These are phyloP conservation scores for Punctularia strigosozonata DNA, from an alignment of 768 basidiomycete genomes.

Conservation along the genomic window DNA sequence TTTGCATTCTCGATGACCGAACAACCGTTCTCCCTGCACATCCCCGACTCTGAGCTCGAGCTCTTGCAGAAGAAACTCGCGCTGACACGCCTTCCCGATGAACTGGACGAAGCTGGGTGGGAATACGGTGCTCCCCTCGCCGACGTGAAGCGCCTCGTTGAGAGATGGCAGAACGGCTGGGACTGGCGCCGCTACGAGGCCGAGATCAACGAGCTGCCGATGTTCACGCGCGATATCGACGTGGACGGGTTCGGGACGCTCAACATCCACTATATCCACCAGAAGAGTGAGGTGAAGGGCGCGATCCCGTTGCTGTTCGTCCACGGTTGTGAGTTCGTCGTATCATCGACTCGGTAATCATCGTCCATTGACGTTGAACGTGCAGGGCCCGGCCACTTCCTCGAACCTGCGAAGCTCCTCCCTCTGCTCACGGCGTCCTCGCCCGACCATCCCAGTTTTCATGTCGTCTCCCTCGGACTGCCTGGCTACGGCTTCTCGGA, in stretches of 20 bases:
- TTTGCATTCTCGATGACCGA: too few species aligned
- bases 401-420: slow-evolving; percentile 45
- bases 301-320: slow-evolving; percentile 51
- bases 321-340: slow-evolving; percentile 37
- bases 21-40: slow-evolving; percentile 12
- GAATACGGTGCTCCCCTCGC: slow-evolving; percentile 27
- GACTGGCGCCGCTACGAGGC: slow-evolving; percentile 46
- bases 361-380: not conserved
- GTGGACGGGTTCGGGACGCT: slow-evolving; percentile 35
- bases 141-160: slow-evolving; percentile 34
- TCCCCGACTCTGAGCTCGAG: slow-evolving; percentile 11
- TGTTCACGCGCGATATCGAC: slow-evolving; percentile 39
- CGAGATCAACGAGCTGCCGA: slow-evolving; percentile 39
- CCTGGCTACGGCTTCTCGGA: slow-evolving; percentile 57
- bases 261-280: slow-evolving; percentile 49
- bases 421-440: slow-evolving; percentile 34
- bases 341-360: not conserved
- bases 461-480: slow-evolving; percentile 46
- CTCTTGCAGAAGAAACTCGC: slow-evolving; percentile 14
- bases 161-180: slow-evolving; percentile 38
- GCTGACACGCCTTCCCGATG: slow-evolving; percentile 15
- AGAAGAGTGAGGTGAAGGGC: slow-evolving; percentile 27
- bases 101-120: slow-evolving; percentile 11
- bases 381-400: slow-evolving; percentile 51
- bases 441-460: slow-evolving; percentile 40